These are phyloP conservation scores for Saccharomyces hybrid DNA, from an alignment of 1,139 yeast species.

Conservation along the genomic window DNA sequence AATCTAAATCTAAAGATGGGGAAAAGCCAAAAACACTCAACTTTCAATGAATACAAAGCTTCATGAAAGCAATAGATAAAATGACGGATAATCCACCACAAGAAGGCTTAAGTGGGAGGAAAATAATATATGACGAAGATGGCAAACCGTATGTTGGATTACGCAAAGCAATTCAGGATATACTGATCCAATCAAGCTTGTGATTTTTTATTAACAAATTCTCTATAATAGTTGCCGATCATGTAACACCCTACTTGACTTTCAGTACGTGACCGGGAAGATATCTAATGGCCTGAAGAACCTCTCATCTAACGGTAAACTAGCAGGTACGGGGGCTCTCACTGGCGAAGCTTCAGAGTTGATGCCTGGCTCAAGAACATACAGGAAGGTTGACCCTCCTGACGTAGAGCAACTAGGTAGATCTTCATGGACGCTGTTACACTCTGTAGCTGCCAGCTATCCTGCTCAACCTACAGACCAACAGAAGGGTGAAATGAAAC, in stretches of 20 bases:
- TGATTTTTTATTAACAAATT: not conserved
- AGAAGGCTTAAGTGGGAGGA: conserved; percentile 16
- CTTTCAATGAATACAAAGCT: not conserved
- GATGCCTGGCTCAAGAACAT: conserved; percentile 23
- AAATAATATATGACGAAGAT: conserved; percentile 71
- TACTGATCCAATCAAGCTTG: not conserved
- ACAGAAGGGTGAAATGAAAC: conserved; percentile 64
- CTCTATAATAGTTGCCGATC: conserved; percentile 49
- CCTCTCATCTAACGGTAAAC: not conserved
- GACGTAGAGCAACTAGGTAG: conserved; percentile 77
- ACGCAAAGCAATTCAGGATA: conserved; percentile 29
- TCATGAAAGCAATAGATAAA: not conserved
- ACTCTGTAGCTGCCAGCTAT: conserved; percentile 82
- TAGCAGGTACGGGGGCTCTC: conserved; percentile 5
- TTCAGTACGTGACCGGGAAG: conserved; percentile 48
- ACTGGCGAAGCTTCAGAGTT: conserved; percentile 14
- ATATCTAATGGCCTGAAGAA: conserved; percentile 10
- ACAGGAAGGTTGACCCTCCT: conserved; percentile 64
- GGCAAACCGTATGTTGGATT: conserved; percentile 71
- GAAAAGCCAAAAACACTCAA: not conserved
- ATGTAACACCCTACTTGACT: conserved; percentile 71
- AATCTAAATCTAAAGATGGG: not conserved
- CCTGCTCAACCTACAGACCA: conserved; percentile 57
- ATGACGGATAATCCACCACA: not conserved
- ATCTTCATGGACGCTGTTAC: conserved; percentile 89